Evolutionary conservation across 2,329 filamentous ascomycete genomes (phyloP), one percentile per base, ranked within the genome.

Genomic region (Aspergillus eucalypticola): DNA sequence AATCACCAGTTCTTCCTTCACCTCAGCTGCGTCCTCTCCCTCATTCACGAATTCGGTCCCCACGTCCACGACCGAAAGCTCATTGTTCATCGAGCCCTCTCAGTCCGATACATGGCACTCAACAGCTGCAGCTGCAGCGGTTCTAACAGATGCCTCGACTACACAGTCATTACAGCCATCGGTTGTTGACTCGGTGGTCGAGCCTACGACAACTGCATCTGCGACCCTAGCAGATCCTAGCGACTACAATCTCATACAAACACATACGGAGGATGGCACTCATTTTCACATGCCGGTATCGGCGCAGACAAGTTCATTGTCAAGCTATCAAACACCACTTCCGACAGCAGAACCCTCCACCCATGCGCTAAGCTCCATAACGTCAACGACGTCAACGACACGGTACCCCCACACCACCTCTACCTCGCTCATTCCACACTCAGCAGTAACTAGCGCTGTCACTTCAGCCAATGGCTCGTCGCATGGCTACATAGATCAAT

Each of bases 1-100:
- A 8, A 41, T 41, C 44, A 32, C 54, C 35, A 46, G 56, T 15
- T 59, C 60, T 13, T 56, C 52, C 15, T 55, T 59, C 38, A 39
- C 56, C 10, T 29, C 50, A 23, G 51, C 61, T 25, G 46, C 44
- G 27, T 52, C 58, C 15, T 32, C 53, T 50, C 55, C 49, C 11
- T 48, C 46, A 23, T 21, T 27, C 35, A 41, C 48, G 3, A 41
- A 11, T 21, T 32, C 59, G 23, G 52, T 38, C 46, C 35, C 57
- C 21, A 51, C 57, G 11, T 52, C 56, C 4, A 27, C 25, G 7
- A 17, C 32, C 10, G 54, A 55, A 17, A 39, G 54, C 13, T 42
- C 32, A 25, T 39, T n/a, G 17, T 15, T 38, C 5, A 42, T 15
- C 41, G 44, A 41, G 38, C 21, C 46, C 35, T 25, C 29, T 13